These are phyloP conservation scores for Penicillium sumatraense DNA, from an alignment of 2,329 filamentous ascomycete genomes.

Conservation along the genomic window DNA sequence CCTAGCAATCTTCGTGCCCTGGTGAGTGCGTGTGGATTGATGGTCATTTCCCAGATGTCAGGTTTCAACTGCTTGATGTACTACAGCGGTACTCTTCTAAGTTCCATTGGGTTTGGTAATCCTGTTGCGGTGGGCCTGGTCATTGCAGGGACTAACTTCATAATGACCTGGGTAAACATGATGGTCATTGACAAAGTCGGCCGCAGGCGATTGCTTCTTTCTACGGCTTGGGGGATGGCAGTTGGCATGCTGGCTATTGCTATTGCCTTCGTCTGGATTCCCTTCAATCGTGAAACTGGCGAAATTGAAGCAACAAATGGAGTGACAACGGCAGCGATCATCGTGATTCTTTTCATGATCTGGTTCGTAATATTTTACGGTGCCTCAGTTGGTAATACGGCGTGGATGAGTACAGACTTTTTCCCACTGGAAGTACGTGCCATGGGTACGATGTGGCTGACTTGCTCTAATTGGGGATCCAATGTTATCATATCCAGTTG, in stretches of 20 bases:
- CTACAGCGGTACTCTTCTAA: constrained; percentile 38
- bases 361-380: constrained; percentile 52
- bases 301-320: constrained; percentile 19
- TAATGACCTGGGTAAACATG: constrained; percentile 56
- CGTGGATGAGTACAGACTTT: constrained; percentile 56
- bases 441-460: constrained; percentile 56
- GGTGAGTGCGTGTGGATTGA: constrained; percentile 55
- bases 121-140: constrained; percentile 52
- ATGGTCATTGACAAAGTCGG: constrained; percentile 53
- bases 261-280: constrained; percentile 54
- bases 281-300: constrained; percentile 49
- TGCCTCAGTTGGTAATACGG: constrained; percentile 54
- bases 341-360: constrained; percentile 52
- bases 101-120: constrained; percentile 47
- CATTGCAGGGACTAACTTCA: constrained; percentile 42
- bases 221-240: constrained; percentile 52
- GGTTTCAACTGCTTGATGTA: constrained; percentile 55
- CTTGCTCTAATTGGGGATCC: constrained; percentile 52
- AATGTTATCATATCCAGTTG: constrained; percentile 58
- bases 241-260: constrained; percentile 49
- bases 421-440: constrained; percentile 55
- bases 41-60: constrained; percentile 56
- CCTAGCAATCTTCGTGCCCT: constrained; percentile 44
- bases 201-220: constrained; percentile 50
- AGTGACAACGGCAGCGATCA: constrained; percentile 42